Evolutionary conservation across 192 early-diverging fungal genomes (phyloP).

Genomic region (Backusella mclennaniae): DNA sequence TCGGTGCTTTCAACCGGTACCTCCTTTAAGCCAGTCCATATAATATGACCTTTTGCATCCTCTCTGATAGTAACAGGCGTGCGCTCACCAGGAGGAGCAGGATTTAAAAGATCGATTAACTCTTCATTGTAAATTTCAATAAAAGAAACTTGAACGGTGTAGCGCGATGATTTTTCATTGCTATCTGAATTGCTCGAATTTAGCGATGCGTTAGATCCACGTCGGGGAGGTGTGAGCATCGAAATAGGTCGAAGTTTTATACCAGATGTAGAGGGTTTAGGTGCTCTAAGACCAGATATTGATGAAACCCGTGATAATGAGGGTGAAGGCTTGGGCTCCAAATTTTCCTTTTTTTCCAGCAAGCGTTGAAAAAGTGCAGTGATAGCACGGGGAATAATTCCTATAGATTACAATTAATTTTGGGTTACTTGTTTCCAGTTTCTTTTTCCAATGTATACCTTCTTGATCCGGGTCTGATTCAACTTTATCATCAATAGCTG

Average conservation of each 20-base stretch:
- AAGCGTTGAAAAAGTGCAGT: slow-evolving; percentile 52
- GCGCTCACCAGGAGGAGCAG: slow-evolving; percentile 51
- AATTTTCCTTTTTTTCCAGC: slow-evolving; percentile 13
- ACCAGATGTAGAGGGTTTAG: slow-evolving; percentile 6
- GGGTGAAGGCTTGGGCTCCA: neutral
- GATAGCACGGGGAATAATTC: slow-evolving; percentile 74
- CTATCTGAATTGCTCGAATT: neutral
- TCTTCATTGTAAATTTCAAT: slow-evolving; percentile 98
- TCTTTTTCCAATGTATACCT: slow-evolving; percentile 19
- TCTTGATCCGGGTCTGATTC: slow-evolving; percentile 26
- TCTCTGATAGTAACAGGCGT: slow-evolving; percentile 74
- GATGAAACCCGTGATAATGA: neutral
- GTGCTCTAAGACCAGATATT: slow-evolving; percentile 7
- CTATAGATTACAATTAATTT: neutral
- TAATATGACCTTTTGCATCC: slow-evolving; percentile 85
- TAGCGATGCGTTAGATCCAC: neutral
- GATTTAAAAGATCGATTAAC: slow-evolving; percentile 87
- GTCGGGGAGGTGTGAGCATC: neutral
- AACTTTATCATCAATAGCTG: slow-evolving; percentile 39
- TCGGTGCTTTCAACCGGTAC: slow-evolving; percentile 62
- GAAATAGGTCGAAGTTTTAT: slow-evolving; percentile 17
- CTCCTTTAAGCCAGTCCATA: slow-evolving; percentile 81
- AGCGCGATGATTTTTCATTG: slow-evolving; percentile 20
- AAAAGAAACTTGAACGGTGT: slow-evolving; percentile 76
- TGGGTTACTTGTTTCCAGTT: neutral